Conservation (phyloP, 2,329 filamentous ascomycete genomes). For the Fusarium oxysporum region DNA sequence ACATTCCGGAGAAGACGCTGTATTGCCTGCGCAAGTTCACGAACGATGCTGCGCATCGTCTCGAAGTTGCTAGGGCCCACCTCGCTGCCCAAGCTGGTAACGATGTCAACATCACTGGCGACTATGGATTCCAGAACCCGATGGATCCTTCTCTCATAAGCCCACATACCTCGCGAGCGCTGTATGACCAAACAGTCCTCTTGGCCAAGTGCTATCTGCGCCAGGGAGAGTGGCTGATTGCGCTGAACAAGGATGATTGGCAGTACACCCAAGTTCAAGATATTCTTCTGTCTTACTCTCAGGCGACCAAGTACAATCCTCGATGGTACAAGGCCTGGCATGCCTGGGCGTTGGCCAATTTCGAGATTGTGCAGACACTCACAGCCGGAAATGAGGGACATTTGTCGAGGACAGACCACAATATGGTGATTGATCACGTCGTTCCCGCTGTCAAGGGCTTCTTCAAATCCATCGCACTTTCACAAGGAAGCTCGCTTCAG, state of each 20-base stretch:
- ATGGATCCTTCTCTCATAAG: slow-evolving; percentile 59
- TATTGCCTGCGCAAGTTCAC: slow-evolving; percentile 72
- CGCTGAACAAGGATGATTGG: slow-evolving; percentile 89
- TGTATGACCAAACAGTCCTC: slow-evolving; percentile 74
- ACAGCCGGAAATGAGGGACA: slow-evolving; percentile 72
- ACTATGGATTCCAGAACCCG: slow-evolving; percentile 64
- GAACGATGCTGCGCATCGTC: slow-evolving; percentile 65
- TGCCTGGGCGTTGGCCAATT: slow-evolving; percentile 97
- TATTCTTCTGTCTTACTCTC: slow-evolving; percentile 88
- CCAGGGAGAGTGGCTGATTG: slow-evolving; percentile 95
- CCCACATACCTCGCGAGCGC: slow-evolving; percentile 62
- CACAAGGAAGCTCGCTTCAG: slow-evolving; percentile 90
- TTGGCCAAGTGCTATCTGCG: slow-evolving; percentile 96
- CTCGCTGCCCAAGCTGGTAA: slow-evolving; percentile 60
- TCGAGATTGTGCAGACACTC: slow-evolving; percentile 92
- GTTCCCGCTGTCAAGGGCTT: slow-evolving; percentile 96
- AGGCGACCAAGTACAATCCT: slow-evolving; percentile 93
- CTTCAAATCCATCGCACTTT: slow-evolving; percentile 96
- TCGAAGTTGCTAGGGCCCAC: slow-evolving; percentile 65
- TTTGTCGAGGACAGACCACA: slow-evolving; percentile 62
- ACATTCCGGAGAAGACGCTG: slow-evolving; percentile 65
- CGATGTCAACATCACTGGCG: slow-evolving; percentile 58
- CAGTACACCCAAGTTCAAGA: slow-evolving; percentile 86
- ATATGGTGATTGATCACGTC: slow-evolving; percentile 84
- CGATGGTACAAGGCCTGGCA: slow-evolving; percentile 99